Evolutionary conservation across 179 eudicot species (phyloP).

Genomic region (Nepenthes alata): DNA sequence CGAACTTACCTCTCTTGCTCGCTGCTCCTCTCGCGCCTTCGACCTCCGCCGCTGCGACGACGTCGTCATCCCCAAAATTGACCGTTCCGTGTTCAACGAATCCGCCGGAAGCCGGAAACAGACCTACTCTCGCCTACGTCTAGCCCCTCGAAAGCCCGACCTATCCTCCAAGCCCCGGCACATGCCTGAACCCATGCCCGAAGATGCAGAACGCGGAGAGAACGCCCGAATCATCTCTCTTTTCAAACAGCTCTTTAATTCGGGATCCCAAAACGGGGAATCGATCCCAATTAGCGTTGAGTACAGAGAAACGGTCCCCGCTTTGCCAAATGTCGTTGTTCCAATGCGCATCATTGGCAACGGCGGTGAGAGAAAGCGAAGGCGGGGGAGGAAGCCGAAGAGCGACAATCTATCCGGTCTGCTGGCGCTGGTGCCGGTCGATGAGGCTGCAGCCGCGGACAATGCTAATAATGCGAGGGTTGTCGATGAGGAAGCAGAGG

Average conservation of each 20-base stretch:
- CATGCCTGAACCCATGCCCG: conserved; percentile 1
- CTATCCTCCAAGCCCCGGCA: conserved; percentile 14
- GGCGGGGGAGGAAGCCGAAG: conserved; percentile 37
- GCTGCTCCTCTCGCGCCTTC: conserved; percentile 39
- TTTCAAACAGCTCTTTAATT: conserved; percentile 33
- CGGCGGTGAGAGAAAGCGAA: conserved; percentile 21
- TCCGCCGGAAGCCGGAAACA: conserved; percentile 88
- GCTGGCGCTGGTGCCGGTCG: not conserved
- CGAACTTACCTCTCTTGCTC: conserved; percentile 61
- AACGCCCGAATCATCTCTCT: conserved; percentile 36
- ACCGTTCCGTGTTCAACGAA: conserved; percentile 81
- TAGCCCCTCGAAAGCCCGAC: conserved; percentile 40
- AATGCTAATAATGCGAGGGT: conserved; percentile 10
- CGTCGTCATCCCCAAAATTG: conserved; percentile 72
- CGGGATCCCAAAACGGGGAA: conserved; percentile 7
- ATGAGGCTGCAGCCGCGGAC: conserved; percentile 10
- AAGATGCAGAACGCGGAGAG: conserved; percentile 35
- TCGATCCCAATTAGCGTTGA: conserved; percentile 22
- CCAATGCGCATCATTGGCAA: not conserved
- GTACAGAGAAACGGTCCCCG: conserved; percentile 10
- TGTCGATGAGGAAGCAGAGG: conserved; percentile 15
- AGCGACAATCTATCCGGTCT: not conserved
- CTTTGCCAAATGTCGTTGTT: conserved; percentile 1
- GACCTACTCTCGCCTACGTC: conserved; percentile 72
- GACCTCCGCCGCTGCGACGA: conserved; percentile 48